phyloP scores from a whole-genome alignment of 31 red algal genomes.

The Asparagopsis taxiformis region DNA sequence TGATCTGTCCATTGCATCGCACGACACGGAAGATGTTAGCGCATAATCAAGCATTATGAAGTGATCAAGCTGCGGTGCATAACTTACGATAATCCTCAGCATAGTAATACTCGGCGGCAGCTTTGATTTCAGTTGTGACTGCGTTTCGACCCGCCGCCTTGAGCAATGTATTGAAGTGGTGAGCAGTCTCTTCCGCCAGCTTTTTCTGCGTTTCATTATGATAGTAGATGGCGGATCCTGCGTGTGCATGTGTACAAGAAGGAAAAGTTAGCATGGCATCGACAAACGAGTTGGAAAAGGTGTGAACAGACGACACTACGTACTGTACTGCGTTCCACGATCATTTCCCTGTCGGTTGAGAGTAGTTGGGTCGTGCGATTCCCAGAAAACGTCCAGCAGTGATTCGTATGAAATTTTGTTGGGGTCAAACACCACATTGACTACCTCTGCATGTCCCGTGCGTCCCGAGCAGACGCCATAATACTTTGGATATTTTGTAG shows the following conservation, averaged over 20 bases:
- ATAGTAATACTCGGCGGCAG: conserved; percentile 31
- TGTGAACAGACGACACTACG: too few species aligned
- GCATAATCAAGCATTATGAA: background rate
- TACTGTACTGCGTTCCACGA: conserved; percentile 74
- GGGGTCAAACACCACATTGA: conserved; percentile 26
- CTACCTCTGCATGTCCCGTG: conserved; percentile 71
- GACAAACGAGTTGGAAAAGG: too few species aligned
- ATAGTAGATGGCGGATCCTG: conserved; percentile 75
- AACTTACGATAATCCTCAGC: conserved; percentile 57
- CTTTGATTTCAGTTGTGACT: conserved; percentile 27
- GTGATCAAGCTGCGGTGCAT: background rate
- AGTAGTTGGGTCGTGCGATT: conserved; percentile 61
- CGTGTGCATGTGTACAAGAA: too few species aligned
- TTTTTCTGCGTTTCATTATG: conserved; percentile 58
- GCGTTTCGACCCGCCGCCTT: conserved; percentile 30
- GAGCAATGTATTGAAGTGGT: conserved; percentile 40
- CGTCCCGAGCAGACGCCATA: conserved; percentile 49
- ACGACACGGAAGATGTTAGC: background rate
- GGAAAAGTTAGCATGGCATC: too few species aligned
- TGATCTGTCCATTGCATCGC: conserved; percentile 21
- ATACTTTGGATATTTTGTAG: conserved; percentile 56
- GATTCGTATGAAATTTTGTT: conserved; percentile 33
- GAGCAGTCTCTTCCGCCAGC: conserved; percentile 51
- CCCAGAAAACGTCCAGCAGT: conserved; percentile 74
- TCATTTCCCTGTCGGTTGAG: conserved; percentile 76